Evolutionary conservation across 257 asterid species (phyloP), one percentile per base, ranked within the genome.

Genomic region (Salvia miltiorrhiza): DNA sequence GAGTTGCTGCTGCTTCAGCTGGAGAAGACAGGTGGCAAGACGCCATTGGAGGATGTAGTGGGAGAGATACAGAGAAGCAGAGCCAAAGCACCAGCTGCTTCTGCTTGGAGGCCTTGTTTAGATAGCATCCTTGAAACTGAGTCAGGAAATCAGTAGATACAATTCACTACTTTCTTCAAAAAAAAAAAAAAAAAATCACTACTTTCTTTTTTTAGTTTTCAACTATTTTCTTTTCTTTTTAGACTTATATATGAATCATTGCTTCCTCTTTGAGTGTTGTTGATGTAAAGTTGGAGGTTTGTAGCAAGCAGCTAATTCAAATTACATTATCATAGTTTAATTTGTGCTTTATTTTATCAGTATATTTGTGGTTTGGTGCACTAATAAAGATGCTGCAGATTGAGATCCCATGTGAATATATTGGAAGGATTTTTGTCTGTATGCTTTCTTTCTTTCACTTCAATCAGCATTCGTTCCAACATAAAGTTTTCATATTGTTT

Each of bases 71-170:
- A 77, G 33, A 73, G 69, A 57, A 72, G 78, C 30, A 80, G 86
- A 55, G 55, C 75, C 55, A 48, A 56, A 24, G 9, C 24, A 35
- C 50, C 66, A 72, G 68, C 65, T 26, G 6, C 61, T 55, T 14
- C 67, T 72, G 74, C 63, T 28, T 84, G 93, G 93, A 86, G 64
- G 63, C 93, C 93, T 45, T 74, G 84, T 54, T 71, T 86, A 72
- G 93, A 86, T 52, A 84, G 85, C 77, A 86, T 84, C 4, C 49
- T 60, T 60, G 66, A 60, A 23, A 62, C 19, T 64, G 86, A 86
- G 66, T 37, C 80, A 83, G 64, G 40, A 13, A 40, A 67, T 62
- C 77, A 79, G 32, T 33, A 73, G 61, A 76, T 75, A 13, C 26
- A 44, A 19, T 9, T 33, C 6, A 4, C 6, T 21, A 7, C 41